phyloP scores from a whole-genome alignment of 805 yeast species.

The Grigorovia humatica region DNA sequence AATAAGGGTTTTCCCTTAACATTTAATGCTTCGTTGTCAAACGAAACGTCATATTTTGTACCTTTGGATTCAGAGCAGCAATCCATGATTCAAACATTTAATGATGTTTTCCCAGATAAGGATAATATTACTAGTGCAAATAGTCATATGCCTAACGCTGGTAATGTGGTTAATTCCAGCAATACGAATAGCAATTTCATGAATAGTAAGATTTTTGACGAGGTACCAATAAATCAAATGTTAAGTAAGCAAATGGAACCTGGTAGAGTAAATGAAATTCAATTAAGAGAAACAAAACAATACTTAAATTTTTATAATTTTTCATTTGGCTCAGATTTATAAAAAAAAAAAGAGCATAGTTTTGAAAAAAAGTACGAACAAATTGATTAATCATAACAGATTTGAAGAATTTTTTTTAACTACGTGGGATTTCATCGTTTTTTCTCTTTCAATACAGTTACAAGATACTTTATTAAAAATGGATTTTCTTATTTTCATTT shows the following conservation, averaged over 20 bases:
- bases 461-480: too few species aligned
- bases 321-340: constrained; percentile 10
- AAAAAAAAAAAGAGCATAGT: neutral
- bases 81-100: constrained; percentile 1
- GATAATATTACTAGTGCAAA: neutral
- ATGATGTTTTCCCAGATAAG: neutral
- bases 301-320: constrained; percentile 24
- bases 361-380: too few species aligned
- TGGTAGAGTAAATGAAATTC: constrained; percentile 14
- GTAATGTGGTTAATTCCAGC: neutral
- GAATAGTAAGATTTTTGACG: neutral
- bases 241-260: neutral
- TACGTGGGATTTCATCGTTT: too few species aligned
- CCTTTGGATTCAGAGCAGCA: constrained; percentile 8
- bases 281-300: constrained; percentile 22
- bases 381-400: too few species aligned
- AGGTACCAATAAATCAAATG: neutral
- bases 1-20: neutral
- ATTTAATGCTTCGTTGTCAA: neutral
- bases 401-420: too few species aligned
- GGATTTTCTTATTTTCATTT: too few species aligned
- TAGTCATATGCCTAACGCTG: neutral
- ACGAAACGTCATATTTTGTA: neutral
- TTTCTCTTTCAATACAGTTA: too few species aligned
- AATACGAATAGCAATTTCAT: neutral